Percentiles rank a stretch among this genome's conserved stretches.
These are phyloP conservation scores for Skeletonema costatum DNA, from an alignment of 108 stramenopile species.

Conservation along the genomic window DNA sequence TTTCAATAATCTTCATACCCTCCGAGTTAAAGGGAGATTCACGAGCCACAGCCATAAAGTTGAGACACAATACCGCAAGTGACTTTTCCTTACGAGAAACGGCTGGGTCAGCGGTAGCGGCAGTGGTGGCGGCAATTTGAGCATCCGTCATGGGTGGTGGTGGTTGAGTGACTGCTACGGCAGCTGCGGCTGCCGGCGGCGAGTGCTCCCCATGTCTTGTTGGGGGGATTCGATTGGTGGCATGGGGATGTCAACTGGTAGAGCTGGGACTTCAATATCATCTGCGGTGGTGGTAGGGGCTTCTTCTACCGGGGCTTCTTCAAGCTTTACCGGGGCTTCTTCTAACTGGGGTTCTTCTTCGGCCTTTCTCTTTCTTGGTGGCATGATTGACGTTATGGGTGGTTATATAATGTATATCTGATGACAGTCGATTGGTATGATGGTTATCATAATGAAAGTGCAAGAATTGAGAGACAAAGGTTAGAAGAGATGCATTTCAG, in stretches of 20 bases:
- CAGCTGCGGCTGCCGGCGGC: not conserved
- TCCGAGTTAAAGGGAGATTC: not conserved
- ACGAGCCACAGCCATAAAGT: constrained; percentile 44
- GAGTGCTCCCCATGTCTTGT: not conserved
- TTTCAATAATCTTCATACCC: not conserved
- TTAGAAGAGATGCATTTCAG: too few species aligned
- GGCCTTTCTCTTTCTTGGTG: constrained; percentile 1
- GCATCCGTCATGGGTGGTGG: not conserved
- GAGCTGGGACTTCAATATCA: not conserved
- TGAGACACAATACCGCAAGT: constrained; percentile 58
- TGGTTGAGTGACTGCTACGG: not conserved
- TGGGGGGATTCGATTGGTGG: not conserved
- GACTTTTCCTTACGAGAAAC: constrained; percentile 61
- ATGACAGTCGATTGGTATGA: too few species aligned
- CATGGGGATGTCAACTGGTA: not conserved
- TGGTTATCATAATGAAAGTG: too few species aligned
- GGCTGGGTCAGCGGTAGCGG: not conserved
- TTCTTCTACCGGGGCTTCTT: too few species aligned
- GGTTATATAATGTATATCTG: too few species aligned
- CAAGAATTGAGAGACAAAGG: too few species aligned
- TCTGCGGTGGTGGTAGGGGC: not conserved
- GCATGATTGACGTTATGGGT: not conserved
- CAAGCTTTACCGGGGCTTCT: not conserved
- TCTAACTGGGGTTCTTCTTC: not conserved
- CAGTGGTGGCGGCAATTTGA: not conserved